phyloP scores from a whole-genome alignment of 2,329 filamentous ascomycete genomes.

The Calonectria pauciramosa region DNA sequence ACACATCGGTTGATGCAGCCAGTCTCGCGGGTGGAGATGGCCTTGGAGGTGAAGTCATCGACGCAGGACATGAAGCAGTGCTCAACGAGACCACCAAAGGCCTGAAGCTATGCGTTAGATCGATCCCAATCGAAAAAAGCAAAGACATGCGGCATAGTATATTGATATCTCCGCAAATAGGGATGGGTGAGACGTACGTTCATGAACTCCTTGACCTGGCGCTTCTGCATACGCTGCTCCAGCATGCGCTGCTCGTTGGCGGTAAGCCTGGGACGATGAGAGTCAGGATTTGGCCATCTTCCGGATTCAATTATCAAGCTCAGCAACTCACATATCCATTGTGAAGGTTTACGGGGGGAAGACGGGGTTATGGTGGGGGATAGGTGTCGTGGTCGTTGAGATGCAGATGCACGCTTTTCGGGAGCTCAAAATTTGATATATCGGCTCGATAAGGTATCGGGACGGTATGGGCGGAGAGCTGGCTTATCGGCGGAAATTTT shows the following conservation, averaged over 20 bases:
- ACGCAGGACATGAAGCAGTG: constrained; percentile 98
- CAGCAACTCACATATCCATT: constrained; percentile 48
- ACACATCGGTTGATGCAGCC: constrained; percentile 96
- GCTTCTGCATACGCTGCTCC: constrained; percentile 93
- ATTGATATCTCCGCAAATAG: background rate
- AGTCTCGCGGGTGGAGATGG: constrained; percentile 87
- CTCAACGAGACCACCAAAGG: constrained; percentile 69
- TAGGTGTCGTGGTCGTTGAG: constrained; percentile 24
- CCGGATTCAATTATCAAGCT: background rate
- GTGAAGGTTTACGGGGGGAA: constrained; percentile 30
- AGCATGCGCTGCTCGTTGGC: constrained; percentile 90
- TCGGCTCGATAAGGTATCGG: constrained; percentile 36
- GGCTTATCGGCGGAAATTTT: constrained; percentile 49
- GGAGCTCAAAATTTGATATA: constrained; percentile 48
- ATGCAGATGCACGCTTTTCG: constrained; percentile 31
- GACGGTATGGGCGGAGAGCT: constrained; percentile 27
- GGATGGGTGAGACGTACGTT: constrained; percentile 72
- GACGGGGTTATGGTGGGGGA: constrained; percentile 22
- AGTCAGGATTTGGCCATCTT: constrained; percentile 23
- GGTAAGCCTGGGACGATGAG: constrained; percentile 68
- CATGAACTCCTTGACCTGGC: constrained; percentile 99
- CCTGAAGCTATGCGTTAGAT: constrained; percentile 41
- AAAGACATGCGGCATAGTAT: background rate
- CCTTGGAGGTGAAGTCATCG: constrained; percentile 98
- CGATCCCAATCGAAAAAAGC: background rate